phyloP scores from a whole-genome alignment of 2,329 filamentous ascomycete genomes.

The Aureobasidium uvarum region DNA sequence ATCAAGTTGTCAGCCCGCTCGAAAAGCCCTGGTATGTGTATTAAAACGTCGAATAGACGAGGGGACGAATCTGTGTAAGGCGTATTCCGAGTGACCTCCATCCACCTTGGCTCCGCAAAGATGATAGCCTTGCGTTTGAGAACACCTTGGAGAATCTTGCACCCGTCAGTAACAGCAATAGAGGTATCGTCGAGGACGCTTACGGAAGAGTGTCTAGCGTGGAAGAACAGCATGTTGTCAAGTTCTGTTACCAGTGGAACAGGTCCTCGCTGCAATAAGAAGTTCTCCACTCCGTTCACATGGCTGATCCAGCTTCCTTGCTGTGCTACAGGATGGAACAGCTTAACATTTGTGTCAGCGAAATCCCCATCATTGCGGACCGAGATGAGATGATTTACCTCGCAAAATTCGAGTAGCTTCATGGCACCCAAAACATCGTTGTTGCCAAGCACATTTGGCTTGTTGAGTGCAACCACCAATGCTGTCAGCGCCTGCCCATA shows the following conservation, averaged over 20 bases:
- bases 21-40: slow-evolving; percentile 29
- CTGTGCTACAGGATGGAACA: slow-evolving; percentile 37
- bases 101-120: slow-evolving; percentile 35
- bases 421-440: slow-evolving; percentile 37
- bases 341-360: slow-evolving; percentile 10
- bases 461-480: slow-evolving; percentile 30
- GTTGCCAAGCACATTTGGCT: slow-evolving; percentile 29
- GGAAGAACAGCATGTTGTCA: slow-evolving; percentile 34
- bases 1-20: slow-evolving; percentile 19
- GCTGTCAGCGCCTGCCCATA: slow-evolving; percentile 34
- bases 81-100: slow-evolving; percentile 32
- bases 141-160: slow-evolving; percentile 31
- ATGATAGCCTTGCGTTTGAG: slow-evolving; percentile 35
- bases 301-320: slow-evolving; percentile 35
- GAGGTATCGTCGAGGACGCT: background rate
- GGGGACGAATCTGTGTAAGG: slow-evolving; percentile 32
- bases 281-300: slow-evolving; percentile 34
- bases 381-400: slow-evolving; percentile 18
- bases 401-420: slow-evolving; percentile 35
- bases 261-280: slow-evolving; percentile 35
- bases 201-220: slow-evolving; percentile 33
- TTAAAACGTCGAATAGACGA: slow-evolving; percentile 34
- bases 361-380: background rate
- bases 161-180: background rate
- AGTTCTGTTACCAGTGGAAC: slow-evolving; percentile 31